Evolutionary conservation across 805 yeast genomes (phyloP).

Genomic region (Saturnispora sanitii): DNA sequence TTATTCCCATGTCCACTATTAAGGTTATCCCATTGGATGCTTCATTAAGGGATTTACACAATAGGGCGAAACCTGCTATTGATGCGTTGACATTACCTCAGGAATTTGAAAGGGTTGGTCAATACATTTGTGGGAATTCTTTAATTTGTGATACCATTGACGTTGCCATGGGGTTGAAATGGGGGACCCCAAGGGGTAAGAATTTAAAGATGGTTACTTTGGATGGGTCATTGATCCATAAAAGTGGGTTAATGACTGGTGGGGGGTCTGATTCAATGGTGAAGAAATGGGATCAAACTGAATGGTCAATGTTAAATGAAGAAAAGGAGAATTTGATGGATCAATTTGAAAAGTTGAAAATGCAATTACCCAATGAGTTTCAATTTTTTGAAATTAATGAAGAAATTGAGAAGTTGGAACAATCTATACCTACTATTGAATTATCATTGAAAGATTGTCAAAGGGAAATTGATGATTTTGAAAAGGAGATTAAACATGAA

Average conservation of each 20-base stretch:
- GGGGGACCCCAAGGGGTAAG: conserved; percentile 39
- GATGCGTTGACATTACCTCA: conserved; percentile 69
- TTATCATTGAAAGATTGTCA: conserved; percentile 19
- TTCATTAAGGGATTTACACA: conserved; percentile 42
- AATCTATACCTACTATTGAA: conserved; percentile 22
- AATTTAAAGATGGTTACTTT: conserved; percentile 65
- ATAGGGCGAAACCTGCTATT: conserved; percentile 52
- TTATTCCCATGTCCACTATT: conserved; percentile 80
- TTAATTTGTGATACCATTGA: conserved; percentile 64
- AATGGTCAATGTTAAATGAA: conserved; percentile 42
- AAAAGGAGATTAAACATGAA: conserved; percentile 45
- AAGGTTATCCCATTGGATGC: conserved; percentile 44
- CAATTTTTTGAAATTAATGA: conserved; percentile 48
- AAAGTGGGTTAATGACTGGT: conserved; percentile 88
- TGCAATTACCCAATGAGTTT: conserved; percentile 41
- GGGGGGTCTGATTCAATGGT: conserved; percentile 51
- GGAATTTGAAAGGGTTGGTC: conserved; percentile 63
- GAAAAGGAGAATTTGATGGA: conserved; percentile 41
- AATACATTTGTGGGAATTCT: conserved; percentile 70
- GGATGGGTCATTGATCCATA: conserved; percentile 78
- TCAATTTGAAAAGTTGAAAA: conserved; percentile 34
- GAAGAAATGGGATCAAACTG: conserved; percentile 64
- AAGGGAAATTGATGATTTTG: conserved; percentile 24
- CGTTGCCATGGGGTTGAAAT: conserved; percentile 61
- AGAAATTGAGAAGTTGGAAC: conserved; percentile 41